Conservation (phyloP, 2,329 filamentous ascomycete genomes). For the Aspergillus flavus region DNA sequence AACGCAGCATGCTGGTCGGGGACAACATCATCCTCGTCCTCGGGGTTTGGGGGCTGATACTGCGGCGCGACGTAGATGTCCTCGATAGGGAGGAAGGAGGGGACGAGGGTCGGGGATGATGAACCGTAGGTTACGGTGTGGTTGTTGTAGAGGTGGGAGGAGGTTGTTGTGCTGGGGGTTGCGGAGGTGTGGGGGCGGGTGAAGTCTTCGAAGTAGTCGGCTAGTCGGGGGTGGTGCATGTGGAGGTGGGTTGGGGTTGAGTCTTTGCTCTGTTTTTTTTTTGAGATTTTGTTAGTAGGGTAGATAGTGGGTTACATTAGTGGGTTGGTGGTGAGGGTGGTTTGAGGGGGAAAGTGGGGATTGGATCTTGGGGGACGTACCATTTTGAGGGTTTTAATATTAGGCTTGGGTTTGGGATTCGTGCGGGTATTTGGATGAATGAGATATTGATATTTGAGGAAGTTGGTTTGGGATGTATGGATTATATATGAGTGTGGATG, state of each 20-base stretch:
- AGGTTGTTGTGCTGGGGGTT: conserved; percentile 10
- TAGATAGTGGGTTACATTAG: neutral
- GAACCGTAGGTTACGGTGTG: conserved; percentile 33
- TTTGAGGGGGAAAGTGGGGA: no score
- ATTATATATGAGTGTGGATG: neutral
- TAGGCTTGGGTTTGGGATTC: neutral
- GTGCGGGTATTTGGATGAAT: neutral
- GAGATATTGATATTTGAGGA: neutral
- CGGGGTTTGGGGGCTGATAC: conserved; percentile 65
- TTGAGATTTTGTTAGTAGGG: neutral
- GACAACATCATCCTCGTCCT: conserved; percentile 69
- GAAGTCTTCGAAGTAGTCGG: conserved; percentile 55
- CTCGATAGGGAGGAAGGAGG: conserved; percentile 55
- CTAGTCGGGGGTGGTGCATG: conserved; percentile 51
- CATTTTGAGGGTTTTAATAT: conserved; percentile 21
- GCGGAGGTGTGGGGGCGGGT: conserved; percentile 46
- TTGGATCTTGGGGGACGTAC: conserved; percentile 12
- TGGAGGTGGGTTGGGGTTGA: conserved; percentile 53
- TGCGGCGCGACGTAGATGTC: conserved; percentile 64
- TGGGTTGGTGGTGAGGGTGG: neutral
- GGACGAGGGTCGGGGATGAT: conserved; percentile 35
- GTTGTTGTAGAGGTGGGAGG: conserved; percentile 20
- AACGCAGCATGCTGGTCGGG: conserved; percentile 69
- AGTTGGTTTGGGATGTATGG: neutral
- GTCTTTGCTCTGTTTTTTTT: conserved; percentile 49